Percentiles rank a stretch among this genome's conserved stretches.
phyloP scores from a whole-genome alignment of 148 eudicot genomes.

The Camellia lanceoleosa region DNA sequence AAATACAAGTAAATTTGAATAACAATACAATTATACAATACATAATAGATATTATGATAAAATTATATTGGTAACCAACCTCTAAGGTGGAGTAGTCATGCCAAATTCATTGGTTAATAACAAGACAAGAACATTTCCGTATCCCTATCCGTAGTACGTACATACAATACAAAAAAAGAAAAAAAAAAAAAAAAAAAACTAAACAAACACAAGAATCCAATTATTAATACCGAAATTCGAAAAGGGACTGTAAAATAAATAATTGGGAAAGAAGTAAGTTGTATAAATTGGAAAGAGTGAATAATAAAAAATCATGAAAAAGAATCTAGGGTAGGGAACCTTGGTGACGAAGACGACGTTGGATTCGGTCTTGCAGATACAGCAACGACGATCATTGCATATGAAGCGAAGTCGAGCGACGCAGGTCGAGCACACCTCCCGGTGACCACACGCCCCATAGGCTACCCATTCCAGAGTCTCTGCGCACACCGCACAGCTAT shows the following conservation, averaged over 20 bases:
- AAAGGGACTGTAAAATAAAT: not conserved
- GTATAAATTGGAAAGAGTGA: not conserved
- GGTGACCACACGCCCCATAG: constrained; percentile 81
- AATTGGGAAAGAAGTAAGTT: not conserved
- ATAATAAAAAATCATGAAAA: not conserved
- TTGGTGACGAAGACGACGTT: constrained; percentile 74
- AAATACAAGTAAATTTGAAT: not conserved
- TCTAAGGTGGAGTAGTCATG: not conserved
- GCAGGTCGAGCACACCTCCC: constrained; percentile 93
- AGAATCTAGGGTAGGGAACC: constrained; percentile 29
- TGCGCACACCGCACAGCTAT: constrained; percentile 91
- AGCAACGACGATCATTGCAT: constrained; percentile 85
- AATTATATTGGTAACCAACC: not conserved
- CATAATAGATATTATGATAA: not conserved
- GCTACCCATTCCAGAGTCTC: constrained; percentile 91
- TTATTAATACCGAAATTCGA: not conserved
- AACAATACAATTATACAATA: not conserved
- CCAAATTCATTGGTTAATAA: not conserved
- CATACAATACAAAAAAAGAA: no score
- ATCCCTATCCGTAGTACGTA: no score
- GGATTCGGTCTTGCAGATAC: constrained; percentile 79
- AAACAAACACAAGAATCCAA: not conserved
- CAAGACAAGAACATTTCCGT: not conserved
- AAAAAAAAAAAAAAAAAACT: not conserved
- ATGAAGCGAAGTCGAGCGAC: constrained; percentile 93